A percentile compares a stretch with the other conserved stretches of the same genome.
These are phyloP conservation scores for Penicillium turbatum DNA, from an alignment of 495 filamentous ascomycete species.

Conservation along the genomic window DNA sequence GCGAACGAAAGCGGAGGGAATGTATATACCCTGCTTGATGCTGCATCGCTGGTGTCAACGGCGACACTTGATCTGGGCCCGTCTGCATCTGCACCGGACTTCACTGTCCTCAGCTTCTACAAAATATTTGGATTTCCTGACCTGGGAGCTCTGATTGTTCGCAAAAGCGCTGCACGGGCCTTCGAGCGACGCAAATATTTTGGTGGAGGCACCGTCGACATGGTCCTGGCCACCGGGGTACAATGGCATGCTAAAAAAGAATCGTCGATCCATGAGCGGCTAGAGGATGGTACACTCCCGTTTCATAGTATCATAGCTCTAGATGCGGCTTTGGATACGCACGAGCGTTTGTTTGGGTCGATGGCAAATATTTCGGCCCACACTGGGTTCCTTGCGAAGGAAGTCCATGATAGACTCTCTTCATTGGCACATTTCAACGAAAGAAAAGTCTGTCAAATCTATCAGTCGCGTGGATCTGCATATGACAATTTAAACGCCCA, in stretches of 20 bases:
- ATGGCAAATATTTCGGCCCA: conserved; percentile 73
- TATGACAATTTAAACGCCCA: conserved; percentile 49
- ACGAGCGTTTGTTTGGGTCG: conserved; percentile 63
- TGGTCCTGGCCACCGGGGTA: conserved; percentile 45
- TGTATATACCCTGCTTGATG: conserved; percentile 78
- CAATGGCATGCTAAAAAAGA: conserved; percentile 71
- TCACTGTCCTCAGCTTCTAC: conserved; percentile 86
- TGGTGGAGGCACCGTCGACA: conserved; percentile 92
- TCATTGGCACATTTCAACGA: conserved; percentile 65
- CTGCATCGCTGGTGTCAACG: conserved; percentile 78
- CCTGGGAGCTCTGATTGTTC: conserved; percentile 80
- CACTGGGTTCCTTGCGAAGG: conserved; percentile 58
- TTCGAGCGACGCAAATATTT: conserved; percentile 73
- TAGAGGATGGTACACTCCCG: conserved; percentile 89
- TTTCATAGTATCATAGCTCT: conserved; percentile 85
- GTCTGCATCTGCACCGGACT: conserved; percentile 65
- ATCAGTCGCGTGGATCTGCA: conserved; percentile 42
- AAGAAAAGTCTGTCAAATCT: conserved; percentile 58
- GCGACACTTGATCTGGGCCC: conserved; percentile 68
- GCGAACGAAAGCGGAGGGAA: conserved; percentile 12
- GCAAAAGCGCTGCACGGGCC: conserved; percentile 59
- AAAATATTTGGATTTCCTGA: conserved; percentile 98
- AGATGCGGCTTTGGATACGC: conserved; percentile 64
- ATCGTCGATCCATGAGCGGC: conserved; percentile 65
- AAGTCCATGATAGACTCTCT: conserved; percentile 55